Evolutionary conservation across 176 grass and related monocot genomes (phyloP).

Genomic region (bread wheat (Triticum aestivum)): DNA sequence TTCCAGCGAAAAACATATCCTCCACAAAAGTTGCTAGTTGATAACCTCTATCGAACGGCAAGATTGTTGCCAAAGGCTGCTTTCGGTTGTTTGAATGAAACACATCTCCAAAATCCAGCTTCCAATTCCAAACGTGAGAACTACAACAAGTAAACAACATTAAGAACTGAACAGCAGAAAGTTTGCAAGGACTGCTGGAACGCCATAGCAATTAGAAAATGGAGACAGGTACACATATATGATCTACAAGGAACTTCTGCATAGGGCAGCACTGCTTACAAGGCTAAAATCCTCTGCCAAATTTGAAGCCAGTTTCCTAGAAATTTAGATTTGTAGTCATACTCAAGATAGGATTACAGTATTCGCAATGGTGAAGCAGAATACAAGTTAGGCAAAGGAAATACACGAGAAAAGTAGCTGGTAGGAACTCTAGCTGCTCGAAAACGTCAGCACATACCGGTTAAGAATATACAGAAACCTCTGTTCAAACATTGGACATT

Average conservation of each 20-base stretch:
- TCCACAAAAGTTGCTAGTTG: background rate
- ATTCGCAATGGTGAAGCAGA: background rate
- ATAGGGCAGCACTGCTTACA: background rate
- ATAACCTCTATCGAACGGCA: background rate
- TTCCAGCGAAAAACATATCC: background rate
- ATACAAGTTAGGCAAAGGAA: background rate
- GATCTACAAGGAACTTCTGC: background rate
- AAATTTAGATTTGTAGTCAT: too few relatives aligned
- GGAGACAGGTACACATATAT: background rate
- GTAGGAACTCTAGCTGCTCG: background rate
- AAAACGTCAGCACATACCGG: conserved; percentile 8
- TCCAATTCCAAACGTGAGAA: conserved; percentile 29
- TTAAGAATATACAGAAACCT: conserved; percentile 6
- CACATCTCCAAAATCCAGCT: conserved; percentile 8
- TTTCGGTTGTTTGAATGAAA: background rate
- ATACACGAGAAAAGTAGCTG: conserved; percentile 15
- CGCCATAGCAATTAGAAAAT: background rate
- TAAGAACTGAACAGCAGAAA: background rate
- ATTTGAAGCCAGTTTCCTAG: background rate
- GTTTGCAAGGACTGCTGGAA: background rate
- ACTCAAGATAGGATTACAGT: too few relatives aligned
- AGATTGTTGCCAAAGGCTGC: conserved; percentile 8
- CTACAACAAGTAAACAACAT: conserved; percentile 11
- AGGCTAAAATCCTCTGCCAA: background rate
- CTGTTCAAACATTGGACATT: background rate